Conservation (phyloP, 1,139 yeast genomes). For the Yamadazyma siamensis region DNA sequence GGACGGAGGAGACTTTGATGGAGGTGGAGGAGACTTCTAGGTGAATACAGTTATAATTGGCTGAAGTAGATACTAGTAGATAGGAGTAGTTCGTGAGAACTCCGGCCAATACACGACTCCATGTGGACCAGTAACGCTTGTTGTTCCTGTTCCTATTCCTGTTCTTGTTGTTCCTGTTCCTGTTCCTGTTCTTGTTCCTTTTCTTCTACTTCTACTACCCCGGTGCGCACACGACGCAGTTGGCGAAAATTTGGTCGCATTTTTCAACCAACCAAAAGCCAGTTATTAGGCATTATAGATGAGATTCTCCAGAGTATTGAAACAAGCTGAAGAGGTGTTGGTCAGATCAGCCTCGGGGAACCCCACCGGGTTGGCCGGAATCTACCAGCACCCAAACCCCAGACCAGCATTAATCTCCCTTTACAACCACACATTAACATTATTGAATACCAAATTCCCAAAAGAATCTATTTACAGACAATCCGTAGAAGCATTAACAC, state of each 20-base stretch:
- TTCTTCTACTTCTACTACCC: too few relatives aligned
- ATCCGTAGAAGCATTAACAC: constrained; percentile 70
- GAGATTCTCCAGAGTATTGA: constrained; percentile 45
- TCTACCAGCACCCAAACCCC: constrained; percentile 79
- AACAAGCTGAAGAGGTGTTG: constrained; percentile 57
- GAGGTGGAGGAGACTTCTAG: constrained; percentile 22
- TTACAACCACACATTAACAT: constrained; percentile 65
- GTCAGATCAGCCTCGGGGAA: constrained; percentile 65
- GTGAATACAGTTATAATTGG: neutral
- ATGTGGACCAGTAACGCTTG: too few relatives aligned
- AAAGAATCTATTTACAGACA: constrained; percentile 70
- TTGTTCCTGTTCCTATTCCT: too few relatives aligned
- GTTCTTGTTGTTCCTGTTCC: too few relatives aligned
- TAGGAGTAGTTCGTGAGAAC: too few relatives aligned
- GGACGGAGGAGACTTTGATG: constrained; percentile 24
- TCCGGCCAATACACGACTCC: too few relatives aligned
- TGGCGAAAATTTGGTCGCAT: too few relatives aligned
- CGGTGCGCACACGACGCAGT: too few relatives aligned
- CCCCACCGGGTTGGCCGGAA: constrained; percentile 80
- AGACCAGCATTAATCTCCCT: constrained; percentile 73
- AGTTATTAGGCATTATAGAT: constrained; percentile 16
- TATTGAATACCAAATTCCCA: constrained; percentile 62
- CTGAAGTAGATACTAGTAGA: too few relatives aligned
- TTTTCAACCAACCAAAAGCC: constrained; percentile 26
- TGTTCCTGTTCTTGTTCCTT: too few relatives aligned